phyloP scores from a whole-genome alignment of 2,329 filamentous ascomycete species.

The Pseudogymnoascus destructans region DNA sequence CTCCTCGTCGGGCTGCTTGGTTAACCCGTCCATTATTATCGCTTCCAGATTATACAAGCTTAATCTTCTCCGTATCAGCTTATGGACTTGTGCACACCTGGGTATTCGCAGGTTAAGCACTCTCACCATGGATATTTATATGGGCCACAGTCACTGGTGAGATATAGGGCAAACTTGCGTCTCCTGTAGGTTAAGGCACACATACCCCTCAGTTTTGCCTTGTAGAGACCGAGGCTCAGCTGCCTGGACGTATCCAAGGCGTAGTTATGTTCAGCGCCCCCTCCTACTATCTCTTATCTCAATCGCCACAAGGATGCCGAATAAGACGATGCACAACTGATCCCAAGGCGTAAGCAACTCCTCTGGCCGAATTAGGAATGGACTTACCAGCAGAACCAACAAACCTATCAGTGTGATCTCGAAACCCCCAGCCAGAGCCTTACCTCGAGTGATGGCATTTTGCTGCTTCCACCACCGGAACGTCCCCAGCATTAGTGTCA shows the following conservation, averaged over 20 bases:
- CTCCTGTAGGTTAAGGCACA: neutral
- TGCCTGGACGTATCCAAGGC: neutral
- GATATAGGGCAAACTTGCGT: neutral
- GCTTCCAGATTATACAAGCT: neutral
- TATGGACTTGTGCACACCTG: neutral
- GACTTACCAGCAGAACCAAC: slow-evolving; percentile 36
- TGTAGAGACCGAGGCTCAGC: neutral
- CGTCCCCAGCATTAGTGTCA: slow-evolving; percentile 36
- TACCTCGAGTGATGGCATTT: slow-evolving; percentile 43
- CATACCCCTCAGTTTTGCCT: neutral
- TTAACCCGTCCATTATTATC: neutral
- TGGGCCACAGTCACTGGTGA: neutral
- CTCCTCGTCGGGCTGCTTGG: neutral
- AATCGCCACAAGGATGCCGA: slow-evolving; percentile 21
- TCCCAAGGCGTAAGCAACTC: neutral
- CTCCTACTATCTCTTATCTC: slow-evolving; percentile 4
- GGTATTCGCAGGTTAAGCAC: neutral
- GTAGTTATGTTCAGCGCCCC: neutral
- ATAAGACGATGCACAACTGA: slow-evolving; percentile 17
- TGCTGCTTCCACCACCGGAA: slow-evolving; percentile 49
- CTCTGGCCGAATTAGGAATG: neutral
- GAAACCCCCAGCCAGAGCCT: slow-evolving; percentile 44
- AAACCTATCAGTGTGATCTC: slow-evolving; percentile 39
- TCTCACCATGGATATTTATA: neutral
- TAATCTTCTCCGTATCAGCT: neutral